Percentiles rank a stretch among this genome's conserved stretches.
phyloP scores from a whole-genome alignment of 2,329 filamentous ascomycete species.

The Pseudogymnoascus sp. region DNA sequence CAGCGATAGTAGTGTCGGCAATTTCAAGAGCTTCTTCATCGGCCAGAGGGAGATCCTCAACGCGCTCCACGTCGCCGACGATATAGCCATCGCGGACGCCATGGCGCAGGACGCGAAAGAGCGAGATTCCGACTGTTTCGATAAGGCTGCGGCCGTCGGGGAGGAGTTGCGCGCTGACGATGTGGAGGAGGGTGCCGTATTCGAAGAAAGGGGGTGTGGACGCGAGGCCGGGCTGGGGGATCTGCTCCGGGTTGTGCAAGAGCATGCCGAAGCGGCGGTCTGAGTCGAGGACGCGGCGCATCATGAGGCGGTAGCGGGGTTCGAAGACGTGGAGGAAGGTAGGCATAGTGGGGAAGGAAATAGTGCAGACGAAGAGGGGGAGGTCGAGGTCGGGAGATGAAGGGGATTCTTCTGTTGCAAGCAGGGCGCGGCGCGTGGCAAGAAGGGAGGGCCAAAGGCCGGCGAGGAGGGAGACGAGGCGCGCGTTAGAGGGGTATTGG shows the following conservation, averaged over 20 bases:
- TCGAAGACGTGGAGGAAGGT: constrained; percentile 90
- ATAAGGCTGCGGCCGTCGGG: constrained; percentile 75
- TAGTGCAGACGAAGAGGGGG: constrained; percentile 72
- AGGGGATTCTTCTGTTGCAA: constrained; percentile 49
- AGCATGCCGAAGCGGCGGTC: constrained; percentile 81
- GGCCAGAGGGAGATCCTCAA: constrained; percentile 73
- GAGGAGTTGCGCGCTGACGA: constrained; percentile 65
- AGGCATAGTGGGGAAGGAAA: constrained; percentile 74
- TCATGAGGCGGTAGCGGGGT: constrained; percentile 85
- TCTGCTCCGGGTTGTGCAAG: constrained; percentile 51
- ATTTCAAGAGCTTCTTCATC: constrained; percentile 74
- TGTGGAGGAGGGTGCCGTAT: constrained; percentile 70
- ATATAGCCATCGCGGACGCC: constrained; percentile 66
- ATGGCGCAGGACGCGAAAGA: constrained; percentile 64
- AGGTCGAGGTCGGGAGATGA: constrained; percentile 51
- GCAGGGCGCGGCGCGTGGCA: constrained; percentile 45
- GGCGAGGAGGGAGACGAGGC: constrained; percentile 55
- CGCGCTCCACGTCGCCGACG: constrained; percentile 64
- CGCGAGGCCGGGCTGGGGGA: constrained; percentile 45
- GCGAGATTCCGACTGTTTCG: constrained; percentile 66
- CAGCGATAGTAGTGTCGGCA: constrained; percentile 45
- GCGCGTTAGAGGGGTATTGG: constrained; percentile 49
- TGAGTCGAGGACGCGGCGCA: constrained; percentile 63
- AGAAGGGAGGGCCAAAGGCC: constrained; percentile 63
- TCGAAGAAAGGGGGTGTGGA: constrained; percentile 51